Evolutionary conservation across 345 rosid species (phyloP), one percentile per base, ranked within the genome.

Genomic region (Luvunga scandens): DNA sequence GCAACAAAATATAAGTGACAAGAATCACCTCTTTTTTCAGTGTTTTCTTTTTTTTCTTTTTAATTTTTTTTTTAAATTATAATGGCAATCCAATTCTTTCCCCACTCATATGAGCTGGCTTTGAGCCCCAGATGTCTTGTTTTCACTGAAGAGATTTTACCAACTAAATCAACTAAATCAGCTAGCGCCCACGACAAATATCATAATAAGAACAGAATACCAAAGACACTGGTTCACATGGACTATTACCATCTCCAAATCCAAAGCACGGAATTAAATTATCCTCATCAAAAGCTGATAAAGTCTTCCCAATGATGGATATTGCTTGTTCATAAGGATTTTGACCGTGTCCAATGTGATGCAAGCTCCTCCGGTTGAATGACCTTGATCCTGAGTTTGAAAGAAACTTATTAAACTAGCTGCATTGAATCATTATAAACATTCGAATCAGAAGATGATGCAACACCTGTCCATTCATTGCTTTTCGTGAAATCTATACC

Each of bases 401-500:
- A 77, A 63, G 27, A 45, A 75, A 13, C 50, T 45, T 59, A 77
- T 79, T 78, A 70, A 77, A 72, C 77, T 74, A 63, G 67, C 45
- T 74, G 72, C 6, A 36, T 50, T 25, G 75, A 75, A 42, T 66
- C 71, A 77, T 64, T 13, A 50, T 21, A 67, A 48, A 66, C 28
- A 3, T 61, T n/a, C 56, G 18, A 24, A 76, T 57, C 16, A 59
- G 22, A 36, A 66, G 61, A 72, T 21, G 18, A 69, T 63, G 74
- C 48, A 42, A 27, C 76, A 92, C 99, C 99, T 85, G 98, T 93
- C 99, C 99, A 93, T 55, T 95, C 98, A 7, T 95, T 95, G 90
- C 99, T 95, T 87, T 95, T 95, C 2, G 99, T 95, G 85, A 93
- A 91, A 85, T 93, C 99, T 77, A 95, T 89, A 75, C 97, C 98